These are phyloP conservation scores for Amniculicola lignicola DNA, from an alignment of 495 filamentous ascomycete species.

Conservation along the genomic window DNA sequence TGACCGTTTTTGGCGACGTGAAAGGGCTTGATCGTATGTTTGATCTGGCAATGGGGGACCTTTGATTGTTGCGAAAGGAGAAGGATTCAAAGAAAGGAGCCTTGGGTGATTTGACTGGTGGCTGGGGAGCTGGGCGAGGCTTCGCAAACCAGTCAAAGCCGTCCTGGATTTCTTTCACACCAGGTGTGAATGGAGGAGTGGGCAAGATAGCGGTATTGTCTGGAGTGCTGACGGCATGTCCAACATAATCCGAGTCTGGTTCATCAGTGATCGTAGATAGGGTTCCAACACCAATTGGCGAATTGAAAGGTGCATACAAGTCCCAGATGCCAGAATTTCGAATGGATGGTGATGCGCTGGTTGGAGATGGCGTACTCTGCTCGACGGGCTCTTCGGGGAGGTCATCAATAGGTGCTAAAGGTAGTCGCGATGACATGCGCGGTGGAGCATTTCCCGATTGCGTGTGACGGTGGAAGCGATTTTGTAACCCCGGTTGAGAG, in stretches of 20 bases:
- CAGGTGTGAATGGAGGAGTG: constrained; percentile 45
- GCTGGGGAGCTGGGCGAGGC: constrained; percentile 28
- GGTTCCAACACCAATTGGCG: background rate
- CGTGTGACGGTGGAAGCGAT: constrained; percentile 27
- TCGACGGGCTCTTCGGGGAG: constrained; percentile 15
- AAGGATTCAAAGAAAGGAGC: constrained; percentile 25
- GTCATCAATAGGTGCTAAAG: constrained; percentile 25
- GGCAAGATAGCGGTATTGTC: constrained; percentile 51
- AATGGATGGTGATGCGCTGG: background rate
- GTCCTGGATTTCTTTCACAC: constrained; percentile 69
- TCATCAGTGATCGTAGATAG: constrained; percentile 28
- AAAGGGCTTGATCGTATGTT: constrained; percentile 17
- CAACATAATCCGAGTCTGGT: constrained; percentile 16
- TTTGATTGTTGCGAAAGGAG: constrained; percentile 18
- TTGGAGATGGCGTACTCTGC: background rate
- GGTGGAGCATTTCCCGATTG: constrained; percentile 29
- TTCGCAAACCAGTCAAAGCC: constrained; percentile 56
- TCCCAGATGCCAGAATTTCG: constrained; percentile 23
- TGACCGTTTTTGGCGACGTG: constrained; percentile 14
- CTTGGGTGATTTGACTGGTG: constrained; percentile 19
- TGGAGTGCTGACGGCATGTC: constrained; percentile 48
- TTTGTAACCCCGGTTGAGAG: constrained; percentile 30
- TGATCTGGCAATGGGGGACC: constrained; percentile 23
- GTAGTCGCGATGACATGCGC: constrained; percentile 26
- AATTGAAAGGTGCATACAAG: constrained; percentile 20